Evolutionary conservation across 371 early-diverging fungal genomes (phyloP).

Genomic region (Choanephora cucurbitarum): DNA sequence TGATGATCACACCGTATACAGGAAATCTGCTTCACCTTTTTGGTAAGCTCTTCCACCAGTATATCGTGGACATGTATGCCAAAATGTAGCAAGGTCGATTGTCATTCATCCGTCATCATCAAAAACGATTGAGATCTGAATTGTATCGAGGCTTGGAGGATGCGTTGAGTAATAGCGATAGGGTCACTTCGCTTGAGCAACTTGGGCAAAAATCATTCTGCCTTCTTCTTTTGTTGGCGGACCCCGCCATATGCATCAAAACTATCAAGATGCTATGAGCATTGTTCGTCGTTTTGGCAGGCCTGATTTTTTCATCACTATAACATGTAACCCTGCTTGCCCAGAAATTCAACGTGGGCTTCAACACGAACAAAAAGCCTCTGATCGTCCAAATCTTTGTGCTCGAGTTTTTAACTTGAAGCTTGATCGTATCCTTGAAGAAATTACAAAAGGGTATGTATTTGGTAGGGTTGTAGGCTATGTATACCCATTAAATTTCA

Average conservation of each 20-base stretch:
- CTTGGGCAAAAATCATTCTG: no score
- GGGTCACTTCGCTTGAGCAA: no score
- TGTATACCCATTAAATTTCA: constrained; percentile 28
- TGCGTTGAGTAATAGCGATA: no score
- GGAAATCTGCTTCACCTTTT: no score
- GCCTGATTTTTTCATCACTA: constrained; percentile 36
- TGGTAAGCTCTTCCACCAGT: no score
- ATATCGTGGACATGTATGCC: no score
- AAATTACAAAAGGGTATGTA: constrained; percentile 23
- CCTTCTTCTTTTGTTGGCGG: no score
- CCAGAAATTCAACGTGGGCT: constrained; percentile 27
- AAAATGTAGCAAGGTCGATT: no score
- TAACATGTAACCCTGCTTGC: constrained; percentile 41
- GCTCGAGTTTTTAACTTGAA: constrained; percentile 29
- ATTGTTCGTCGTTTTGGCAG: constrained; percentile 25
- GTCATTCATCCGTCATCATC: no score
- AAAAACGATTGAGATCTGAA: no score
- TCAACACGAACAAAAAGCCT: constrained; percentile 1
- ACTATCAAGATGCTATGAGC: neutral
- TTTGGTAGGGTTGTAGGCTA: constrained; percentile 12
- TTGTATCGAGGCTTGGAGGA: no score
- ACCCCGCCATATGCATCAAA: no score
- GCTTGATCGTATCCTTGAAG: constrained; percentile 21
- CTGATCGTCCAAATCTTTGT: constrained; percentile 25
- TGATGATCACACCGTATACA: neutral